These are phyloP conservation scores for Oryza officinalis DNA, from an alignment of 176 grass and related monocot species.

Conservation along the genomic window DNA sequence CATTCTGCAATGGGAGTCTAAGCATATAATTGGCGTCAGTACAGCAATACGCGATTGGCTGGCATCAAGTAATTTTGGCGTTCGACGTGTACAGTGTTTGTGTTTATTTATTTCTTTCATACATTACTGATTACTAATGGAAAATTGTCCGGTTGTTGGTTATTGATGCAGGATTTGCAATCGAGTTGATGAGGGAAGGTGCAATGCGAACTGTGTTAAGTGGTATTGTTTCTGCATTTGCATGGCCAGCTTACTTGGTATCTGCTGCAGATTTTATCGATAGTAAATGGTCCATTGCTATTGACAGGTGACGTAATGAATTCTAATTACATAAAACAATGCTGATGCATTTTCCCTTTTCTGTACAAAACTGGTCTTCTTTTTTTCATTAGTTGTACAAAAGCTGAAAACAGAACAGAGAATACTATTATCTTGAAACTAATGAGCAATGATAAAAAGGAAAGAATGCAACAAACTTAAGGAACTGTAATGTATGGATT, in stretches of 20 bases:
- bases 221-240: slow-evolving; percentile 78
- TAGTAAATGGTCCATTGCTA: slow-evolving; percentile 92
- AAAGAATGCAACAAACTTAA: neutral
- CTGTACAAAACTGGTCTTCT: neutral
- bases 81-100: slow-evolving; percentile 16
- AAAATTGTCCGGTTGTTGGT: slow-evolving; percentile 13
- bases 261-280: slow-evolving; percentile 92
- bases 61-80: slow-evolving; percentile 66
- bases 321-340: neutral
- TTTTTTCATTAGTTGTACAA: neutral
- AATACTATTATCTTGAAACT: neutral
- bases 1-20: slow-evolving; percentile 86
- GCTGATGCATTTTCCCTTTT: neutral
- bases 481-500: neutral
- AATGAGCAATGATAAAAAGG: neutral
- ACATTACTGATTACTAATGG: neutral
- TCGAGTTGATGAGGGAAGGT: slow-evolving; percentile 88
- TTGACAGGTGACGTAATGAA: slow-evolving; percentile 70
- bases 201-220: slow-evolving; percentile 86
- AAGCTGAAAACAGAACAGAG: slow-evolving; percentile 12
- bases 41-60: slow-evolving; percentile 94
- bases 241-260: slow-evolving; percentile 76
- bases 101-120: neutral
- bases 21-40: slow-evolving; percentile 78
- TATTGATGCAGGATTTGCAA: slow-evolving; percentile 58